Evolutionary conservation across 345 rosid genomes (phyloP).

Genomic region (Hibiscus trionum): DNA sequence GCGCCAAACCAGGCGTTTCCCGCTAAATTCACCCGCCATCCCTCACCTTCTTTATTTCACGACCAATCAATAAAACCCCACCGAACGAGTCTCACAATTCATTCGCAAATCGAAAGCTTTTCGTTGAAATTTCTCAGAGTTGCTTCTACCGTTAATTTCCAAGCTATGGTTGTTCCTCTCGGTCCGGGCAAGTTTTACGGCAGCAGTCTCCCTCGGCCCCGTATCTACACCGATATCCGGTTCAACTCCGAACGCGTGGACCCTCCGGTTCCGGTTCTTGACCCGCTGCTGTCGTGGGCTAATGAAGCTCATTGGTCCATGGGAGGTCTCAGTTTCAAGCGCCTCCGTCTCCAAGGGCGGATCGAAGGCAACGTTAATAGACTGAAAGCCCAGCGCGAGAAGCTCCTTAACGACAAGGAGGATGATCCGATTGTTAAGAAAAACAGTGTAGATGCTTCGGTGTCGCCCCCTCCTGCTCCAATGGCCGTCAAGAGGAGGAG

Average conservation of each 20-base stretch:
- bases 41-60: not conserved
- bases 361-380: conserved; percentile 65
- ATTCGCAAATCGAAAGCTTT: not conserved
- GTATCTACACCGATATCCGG: conserved; percentile 48
- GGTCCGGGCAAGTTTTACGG: conserved; percentile 82
- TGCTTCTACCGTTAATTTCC: not conserved
- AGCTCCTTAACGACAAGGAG: conserved; percentile 1
- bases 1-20: conserved; percentile 25
- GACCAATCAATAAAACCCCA: not conserved
- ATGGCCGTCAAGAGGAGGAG: conserved; percentile 43
- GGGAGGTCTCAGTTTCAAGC: conserved; percentile 86
- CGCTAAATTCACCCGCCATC: conserved; percentile 47
- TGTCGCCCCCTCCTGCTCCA: conserved; percentile 70
- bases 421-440: not conserved
- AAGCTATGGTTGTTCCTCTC: conserved; percentile 22
- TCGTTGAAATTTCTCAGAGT: not conserved
- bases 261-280: conserved; percentile 64
- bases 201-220: conserved; percentile 84
- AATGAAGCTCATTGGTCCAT: conserved; percentile 95
- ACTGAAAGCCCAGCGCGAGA: conserved; percentile 50
- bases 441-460: conserved; percentile 24
- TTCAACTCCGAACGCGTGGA: conserved; percentile 52
- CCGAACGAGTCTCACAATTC: not conserved
- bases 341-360: conserved; percentile 87
- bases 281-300: conserved; percentile 85